Percentiles rank a stretch among this genome's conserved stretches.
These are phyloP conservation scores for Santalum album DNA, from an alignment of 164 flowering plant genomes.

Conservation along the genomic window DNA sequence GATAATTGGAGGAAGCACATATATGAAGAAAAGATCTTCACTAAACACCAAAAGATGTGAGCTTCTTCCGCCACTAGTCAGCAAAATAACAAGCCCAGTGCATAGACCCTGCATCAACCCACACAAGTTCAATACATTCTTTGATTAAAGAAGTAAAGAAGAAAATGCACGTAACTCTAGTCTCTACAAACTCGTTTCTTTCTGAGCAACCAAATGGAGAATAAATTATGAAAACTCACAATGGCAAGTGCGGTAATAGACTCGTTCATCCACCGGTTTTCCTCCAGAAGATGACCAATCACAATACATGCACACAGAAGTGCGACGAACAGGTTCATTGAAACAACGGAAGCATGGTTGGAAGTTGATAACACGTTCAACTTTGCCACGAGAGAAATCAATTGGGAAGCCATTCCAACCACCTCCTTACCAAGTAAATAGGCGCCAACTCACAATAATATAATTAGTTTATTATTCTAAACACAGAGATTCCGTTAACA, in stretches of 20 bases:
- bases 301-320: slow-evolving; percentile 70
- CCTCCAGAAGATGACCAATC: slow-evolving; percentile 66
- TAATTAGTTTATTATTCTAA: not conserved
- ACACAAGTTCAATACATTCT: slow-evolving; percentile 5
- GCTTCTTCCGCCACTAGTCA: slow-evolving; percentile 46
- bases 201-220: not conserved
- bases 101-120: slow-evolving; percentile 42
- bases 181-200: not conserved
- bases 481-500: not conserved
- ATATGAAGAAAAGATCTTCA: slow-evolving; percentile 76
- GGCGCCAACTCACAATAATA: not conserved
- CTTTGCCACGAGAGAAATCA: slow-evolving; percentile 13
- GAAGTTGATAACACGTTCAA: slow-evolving; percentile 28
- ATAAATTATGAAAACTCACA: slow-evolving; percentile 26
- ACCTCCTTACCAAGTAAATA: slow-evolving; percentile 1
- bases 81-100: slow-evolving; percentile 56
- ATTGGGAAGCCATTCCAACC: slow-evolving; percentile 18
- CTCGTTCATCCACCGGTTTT: slow-evolving; percentile 67
- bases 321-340: slow-evolving; percentile 56
- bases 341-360: slow-evolving; percentile 46
- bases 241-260: slow-evolving; percentile 59
- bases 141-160: not conserved
- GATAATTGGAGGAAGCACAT: slow-evolving; percentile 69
- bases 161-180: not conserved
- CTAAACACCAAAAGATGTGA: slow-evolving; percentile 62